Evolutionary conservation across 169 alveolate genomes (phyloP), one percentile per base, ranked within the genome.

Genomic region (Eimeria sp.): DNA sequence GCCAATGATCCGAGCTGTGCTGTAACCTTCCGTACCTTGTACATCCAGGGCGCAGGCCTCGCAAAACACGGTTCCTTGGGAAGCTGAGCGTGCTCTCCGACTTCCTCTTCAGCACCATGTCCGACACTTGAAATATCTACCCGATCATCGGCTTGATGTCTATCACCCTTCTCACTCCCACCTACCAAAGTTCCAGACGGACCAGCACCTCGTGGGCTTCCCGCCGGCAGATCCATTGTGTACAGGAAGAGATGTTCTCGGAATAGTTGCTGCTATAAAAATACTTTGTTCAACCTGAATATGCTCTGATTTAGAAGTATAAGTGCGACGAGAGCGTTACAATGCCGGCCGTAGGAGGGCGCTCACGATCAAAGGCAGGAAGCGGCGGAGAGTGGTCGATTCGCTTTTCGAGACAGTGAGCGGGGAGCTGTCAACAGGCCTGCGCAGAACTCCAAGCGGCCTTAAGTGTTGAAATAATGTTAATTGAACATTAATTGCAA

Each of bases 11-110:
- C 14, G 27, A 70, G 78, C 78, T 70, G 78, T 6, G 0, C 25
- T 22, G 30, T 9, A 20, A 27, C 13, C 49, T 10, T 5, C 54
- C 27, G 49, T 27, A 82, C 30, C 40, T 14, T 49, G 51, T 25
- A 22, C 45, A 27, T 5, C n/a, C 16, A 22, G 40, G 80, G 92
- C 20, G 75, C 34, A 25, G 92, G 92, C 75, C 40, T 27, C 34
- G 40, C 80, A 34, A 57, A 61, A 78, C 92, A 84, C 58, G 92
- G 92, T 80, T 84, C 92, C 11, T 61, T n/a, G 34, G 92, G 92
- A 34, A 84, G 92, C 78, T 13, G 75, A 16, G 92, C 80, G 27
- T 34, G 34, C 92, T 30, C 58, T 6, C 43, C 80, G 25, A n/a
- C 65, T 40, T 82, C 89, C 20, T 47, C 73, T 25, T 51, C 89